Percentiles rank a stretch among this genome's conserved stretches.
phyloP scores from a whole-genome alignment of 805 yeast species.

The Candida ulmi region DNA sequence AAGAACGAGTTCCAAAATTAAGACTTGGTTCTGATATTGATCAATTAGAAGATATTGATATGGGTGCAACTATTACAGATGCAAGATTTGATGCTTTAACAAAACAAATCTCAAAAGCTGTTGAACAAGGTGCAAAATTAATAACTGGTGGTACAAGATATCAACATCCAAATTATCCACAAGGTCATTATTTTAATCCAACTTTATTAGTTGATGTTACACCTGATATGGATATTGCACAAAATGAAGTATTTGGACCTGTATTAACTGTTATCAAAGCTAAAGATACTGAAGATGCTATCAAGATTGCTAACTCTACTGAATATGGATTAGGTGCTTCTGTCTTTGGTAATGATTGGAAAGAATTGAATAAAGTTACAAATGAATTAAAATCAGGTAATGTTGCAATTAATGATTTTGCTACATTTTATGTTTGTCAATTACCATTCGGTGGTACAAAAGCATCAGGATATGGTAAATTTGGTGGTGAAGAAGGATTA shows the following conservation, averaged over 20 bases:
- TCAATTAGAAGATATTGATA: slow-evolving; percentile 82
- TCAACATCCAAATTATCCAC: slow-evolving; percentile 88
- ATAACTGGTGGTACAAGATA: slow-evolving; percentile 77
- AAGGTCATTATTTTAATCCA: slow-evolving; percentile 91
- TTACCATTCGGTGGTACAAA: slow-evolving; percentile 94
- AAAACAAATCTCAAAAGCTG: slow-evolving; percentile 65
- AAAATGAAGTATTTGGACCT: slow-evolving; percentile 94
- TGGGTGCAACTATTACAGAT: slow-evolving; percentile 93
- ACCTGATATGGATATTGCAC: slow-evolving; percentile 71
- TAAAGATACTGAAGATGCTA: slow-evolving; percentile 55
- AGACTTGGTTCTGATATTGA: slow-evolving; percentile 90
- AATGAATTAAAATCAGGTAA: slow-evolving; percentile 72
- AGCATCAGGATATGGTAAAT: slow-evolving; percentile 94
- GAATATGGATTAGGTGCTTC: slow-evolving; percentile 91
- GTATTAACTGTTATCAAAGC: slow-evolving; percentile 78
- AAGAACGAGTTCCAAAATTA: slow-evolving; percentile 51
- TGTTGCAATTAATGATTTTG: slow-evolving; percentile 96
- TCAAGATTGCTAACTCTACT: slow-evolving; percentile 74
- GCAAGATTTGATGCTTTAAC: slow-evolving; percentile 68
- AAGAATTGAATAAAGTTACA: slow-evolving; percentile 57
- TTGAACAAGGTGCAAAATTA: slow-evolving; percentile 72
- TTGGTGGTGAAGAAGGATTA: slow-evolving; percentile 97
- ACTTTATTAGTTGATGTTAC: slow-evolving; percentile 83
- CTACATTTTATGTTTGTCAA: slow-evolving; percentile 92
- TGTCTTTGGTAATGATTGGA: slow-evolving; percentile 66